Conservation (phyloP, 495 filamentous ascomycete species). For the Lophiostoma macrostomum region DNA sequence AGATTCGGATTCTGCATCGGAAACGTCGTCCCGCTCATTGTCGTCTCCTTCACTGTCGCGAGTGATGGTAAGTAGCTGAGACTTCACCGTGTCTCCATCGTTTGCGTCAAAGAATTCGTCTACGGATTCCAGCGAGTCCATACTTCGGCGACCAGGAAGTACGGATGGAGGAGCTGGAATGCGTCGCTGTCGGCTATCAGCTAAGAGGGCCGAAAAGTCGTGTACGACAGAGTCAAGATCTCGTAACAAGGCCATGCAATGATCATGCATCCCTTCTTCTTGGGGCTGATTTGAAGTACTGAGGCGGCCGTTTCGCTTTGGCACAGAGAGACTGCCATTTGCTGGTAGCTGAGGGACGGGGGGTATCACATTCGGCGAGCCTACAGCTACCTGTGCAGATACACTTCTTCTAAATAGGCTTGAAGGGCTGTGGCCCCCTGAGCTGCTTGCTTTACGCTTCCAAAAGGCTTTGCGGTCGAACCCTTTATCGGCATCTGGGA, state of each 20-base stretch:
- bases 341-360: slow-evolving; percentile 36
- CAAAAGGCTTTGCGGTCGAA: slow-evolving; percentile 66
- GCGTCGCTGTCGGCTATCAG: slow-evolving; percentile 75
- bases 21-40: slow-evolving; percentile 42
- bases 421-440: slow-evolving; percentile 41
- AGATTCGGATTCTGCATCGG: slow-evolving; percentile 60
- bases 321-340: slow-evolving; percentile 41
- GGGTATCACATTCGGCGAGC: slow-evolving; percentile 44
- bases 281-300: slow-evolving; percentile 28
- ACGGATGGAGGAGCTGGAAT: slow-evolving; percentile 49
- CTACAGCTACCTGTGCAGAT: slow-evolving; percentile 59
- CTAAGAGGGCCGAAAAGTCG: slow-evolving; percentile 74
- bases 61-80: slow-evolving; percentile 71
- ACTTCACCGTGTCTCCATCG: slow-evolving; percentile 58
- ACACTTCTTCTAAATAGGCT: slow-evolving; percentile 48
- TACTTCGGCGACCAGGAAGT: slow-evolving; percentile 63
- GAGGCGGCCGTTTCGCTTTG: slow-evolving; percentile 37
- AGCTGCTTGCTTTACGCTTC: slow-evolving; percentile 76
- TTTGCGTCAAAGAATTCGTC: slow-evolving; percentile 95
- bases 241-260: slow-evolving; percentile 72
- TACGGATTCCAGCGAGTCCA: slow-evolving; percentile 69
- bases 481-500: slow-evolving; percentile 38
- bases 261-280: slow-evolving; percentile 68
- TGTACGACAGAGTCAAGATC: slow-evolving; percentile 79
- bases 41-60: slow-evolving; percentile 58